Conservation (phyloP, 306 rosid species). For the Trifolium fragiferum region DNA sequence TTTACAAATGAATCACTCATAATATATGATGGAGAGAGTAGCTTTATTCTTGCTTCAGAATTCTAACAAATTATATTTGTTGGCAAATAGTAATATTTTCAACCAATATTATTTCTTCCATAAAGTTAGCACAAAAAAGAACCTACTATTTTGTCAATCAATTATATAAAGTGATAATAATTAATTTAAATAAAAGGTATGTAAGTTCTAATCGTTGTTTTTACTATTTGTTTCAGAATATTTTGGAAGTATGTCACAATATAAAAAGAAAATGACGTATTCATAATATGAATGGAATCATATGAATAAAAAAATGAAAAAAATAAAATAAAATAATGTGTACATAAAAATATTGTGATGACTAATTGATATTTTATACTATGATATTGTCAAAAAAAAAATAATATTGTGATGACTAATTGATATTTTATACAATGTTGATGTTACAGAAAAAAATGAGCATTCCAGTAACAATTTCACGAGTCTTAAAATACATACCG, state of each 20-base stretch:
- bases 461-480: slow-evolving; percentile 62
- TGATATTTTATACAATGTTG: background rate
- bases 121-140: too few relatives aligned
- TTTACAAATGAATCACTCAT: too few relatives aligned
- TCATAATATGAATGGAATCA: slow-evolving; percentile 6
- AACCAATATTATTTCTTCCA: too few relatives aligned
- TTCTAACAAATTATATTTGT: too few relatives aligned
- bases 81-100: too few relatives aligned
- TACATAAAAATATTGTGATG: background rate
- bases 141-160: background rate
- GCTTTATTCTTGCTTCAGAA: too few relatives aligned
- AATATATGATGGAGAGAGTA: too few relatives aligned
- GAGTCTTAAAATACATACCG: slow-evolving; percentile 62
- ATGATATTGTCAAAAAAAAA: too few relatives aligned
- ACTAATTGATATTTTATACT: background rate
- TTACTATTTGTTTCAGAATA: slow-evolving; percentile 3
- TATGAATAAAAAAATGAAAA: background rate
- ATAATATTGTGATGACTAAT: background rate
- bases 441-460: slow-evolving; percentile 64
- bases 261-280: background rate
- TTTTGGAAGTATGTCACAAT: slow-evolving; percentile 2
- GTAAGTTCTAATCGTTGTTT: background rate
- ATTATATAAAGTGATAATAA: too few relatives aligned
- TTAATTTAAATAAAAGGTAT: background rate
- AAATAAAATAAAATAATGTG: background rate